These are phyloP conservation scores for Tylopilus plumbeoviolaceoides DNA, from an alignment of 768 basidiomycete genomes.

Conservation along the genomic window DNA sequence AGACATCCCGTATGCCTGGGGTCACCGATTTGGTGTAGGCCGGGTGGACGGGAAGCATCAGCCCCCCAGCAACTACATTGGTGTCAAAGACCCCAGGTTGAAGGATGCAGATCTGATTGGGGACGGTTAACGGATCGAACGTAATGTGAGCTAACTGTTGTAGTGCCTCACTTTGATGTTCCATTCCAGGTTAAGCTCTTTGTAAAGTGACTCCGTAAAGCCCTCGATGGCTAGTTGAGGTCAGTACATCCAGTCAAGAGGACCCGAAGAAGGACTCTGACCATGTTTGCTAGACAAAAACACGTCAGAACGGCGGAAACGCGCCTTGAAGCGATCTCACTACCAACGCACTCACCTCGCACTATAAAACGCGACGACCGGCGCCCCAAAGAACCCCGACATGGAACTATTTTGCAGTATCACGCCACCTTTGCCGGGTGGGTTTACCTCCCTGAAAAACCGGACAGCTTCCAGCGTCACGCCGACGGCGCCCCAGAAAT, in stretches of 20 bases:
- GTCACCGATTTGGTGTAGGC: slow-evolving; percentile 7
- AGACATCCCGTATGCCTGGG: slow-evolving; percentile 1
- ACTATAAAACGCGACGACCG: slow-evolving; percentile 6
- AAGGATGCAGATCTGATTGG: slow-evolving; percentile 12
- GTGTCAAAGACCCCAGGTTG: slow-evolving; percentile 18
- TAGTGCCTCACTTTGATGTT: slow-evolving; percentile 18
- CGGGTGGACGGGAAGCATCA: slow-evolving; percentile 6
- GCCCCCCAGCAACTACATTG: neutral
- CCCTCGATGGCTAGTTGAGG: slow-evolving; percentile 9
- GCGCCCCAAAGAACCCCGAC: neutral
- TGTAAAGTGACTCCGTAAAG: slow-evolving; percentile 5
- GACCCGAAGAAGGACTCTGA: neutral
- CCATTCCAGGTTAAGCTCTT: slow-evolving; percentile 13
- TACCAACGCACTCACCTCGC: slow-evolving; percentile 3
- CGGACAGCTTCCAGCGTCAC: slow-evolving; percentile 24
- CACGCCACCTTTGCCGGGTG: slow-evolving; percentile 7
- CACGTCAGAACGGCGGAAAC: no score
- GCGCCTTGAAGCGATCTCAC: no score
- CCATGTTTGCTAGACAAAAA: slow-evolving; percentile 8
- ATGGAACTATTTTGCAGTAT: slow-evolving; percentile 12
- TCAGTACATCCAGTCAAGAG: neutral
- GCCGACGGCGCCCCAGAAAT: slow-evolving; percentile 15
- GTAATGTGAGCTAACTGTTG: no score
- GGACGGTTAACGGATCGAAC: no score
- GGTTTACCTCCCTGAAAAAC: slow-evolving; percentile 34